Evolutionary conservation across 148 eudicot species (phyloP), one percentile per base, ranked within the genome.

Genomic region (Camellia sinensis): DNA sequence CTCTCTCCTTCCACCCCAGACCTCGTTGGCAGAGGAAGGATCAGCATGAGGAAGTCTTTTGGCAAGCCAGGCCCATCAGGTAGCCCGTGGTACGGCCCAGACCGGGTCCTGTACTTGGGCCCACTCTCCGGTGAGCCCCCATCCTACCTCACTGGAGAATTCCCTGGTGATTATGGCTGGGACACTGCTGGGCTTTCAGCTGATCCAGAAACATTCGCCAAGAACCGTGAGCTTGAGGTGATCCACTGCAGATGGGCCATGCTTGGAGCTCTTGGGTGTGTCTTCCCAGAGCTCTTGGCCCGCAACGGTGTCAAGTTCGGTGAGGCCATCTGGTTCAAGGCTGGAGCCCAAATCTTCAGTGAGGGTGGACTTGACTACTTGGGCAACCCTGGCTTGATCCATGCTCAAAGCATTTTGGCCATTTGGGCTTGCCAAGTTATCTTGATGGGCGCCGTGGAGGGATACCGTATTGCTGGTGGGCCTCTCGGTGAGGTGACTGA

Each of bases 291-390:
- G 83, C 87, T 85, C 19, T 80, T 85, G 83, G 84, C 87, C 69
- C 84, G 85, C 22, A 85, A 85, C 46, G 87, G 87, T 13, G 87
- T 85, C 78, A 82, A 85, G 75, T 85, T 82, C 44, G 87, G 83
- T 3, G 87, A 85, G 81, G 87, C 87, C 4, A 81, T 85, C 12
- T 85, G 87, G 87, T 85, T 85, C 83, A 85, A 85, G 83, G 88
- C 85, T 13, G 85, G 83, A 43, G 77, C 88, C 65, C 88, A 85
- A 48, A 85, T 82, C 68, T 85, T 85, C 69, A 85, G 87, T 1
- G 85, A 79, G 69, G 85, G 87, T 1, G 87, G 87, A 7, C 84
- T 80, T 50, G 85, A 85, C 40, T 85, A 82, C 77, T 61, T 85
- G 78, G 87, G 85, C 37, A 85, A 85, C 82, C 85, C 87, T 2